Percentiles rank a stretch among this genome's conserved stretches.
Evolutionary conservation across 371 early-diverging fungal genomes (phyloP).

Genomic region (Mortierella polycephala): DNA sequence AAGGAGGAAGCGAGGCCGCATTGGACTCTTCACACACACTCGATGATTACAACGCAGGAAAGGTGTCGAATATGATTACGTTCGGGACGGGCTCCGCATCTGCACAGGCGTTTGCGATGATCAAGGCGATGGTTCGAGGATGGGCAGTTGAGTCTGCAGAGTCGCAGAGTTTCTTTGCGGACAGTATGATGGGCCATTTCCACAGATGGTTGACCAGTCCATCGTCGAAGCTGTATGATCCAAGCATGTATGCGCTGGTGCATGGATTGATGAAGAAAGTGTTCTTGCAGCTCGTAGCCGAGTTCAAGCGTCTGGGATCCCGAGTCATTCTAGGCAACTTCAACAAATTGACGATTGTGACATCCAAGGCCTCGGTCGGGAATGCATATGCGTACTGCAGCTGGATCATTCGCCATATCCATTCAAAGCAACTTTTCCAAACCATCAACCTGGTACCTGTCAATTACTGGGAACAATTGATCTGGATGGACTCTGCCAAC

Average conservation of each 20-base stretch:
- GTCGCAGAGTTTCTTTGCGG: conserved; percentile 69
- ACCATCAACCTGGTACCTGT: conserved; percentile 70
- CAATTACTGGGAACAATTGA: conserved; percentile 81
- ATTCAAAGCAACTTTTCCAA: conserved; percentile 79
- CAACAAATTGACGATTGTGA: conserved; percentile 82
- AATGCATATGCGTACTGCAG: conserved; percentile 79
- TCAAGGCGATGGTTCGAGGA: conserved; percentile 80
- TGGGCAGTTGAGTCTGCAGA: conserved; percentile 75
- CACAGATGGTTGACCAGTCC: conserved; percentile 91
- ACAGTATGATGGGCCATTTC: conserved; percentile 82
- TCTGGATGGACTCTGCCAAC: conserved; percentile 95
- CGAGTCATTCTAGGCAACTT: conserved; percentile 83
- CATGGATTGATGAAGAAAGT: conserved; percentile 90
- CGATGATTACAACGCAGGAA: conserved; percentile 63
- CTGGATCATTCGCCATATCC: conserved; percentile 78
- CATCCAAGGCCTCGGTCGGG: conserved; percentile 77
- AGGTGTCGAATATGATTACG: conserved; percentile 52
- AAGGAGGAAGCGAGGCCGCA: conserved; percentile 70
- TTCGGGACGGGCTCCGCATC: conserved; percentile 75
- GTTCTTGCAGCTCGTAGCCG: conserved; percentile 83
- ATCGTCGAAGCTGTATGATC: conserved; percentile 85
- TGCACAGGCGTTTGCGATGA: conserved; percentile 73
- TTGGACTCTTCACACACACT: conserved; percentile 61
- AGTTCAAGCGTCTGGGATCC: conserved; percentile 82
- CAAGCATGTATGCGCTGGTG: conserved; percentile 79